Base-by-base conservation (phyloP, 2,329 filamentous ascomycete species). In the Penicillium sp. region DNA sequence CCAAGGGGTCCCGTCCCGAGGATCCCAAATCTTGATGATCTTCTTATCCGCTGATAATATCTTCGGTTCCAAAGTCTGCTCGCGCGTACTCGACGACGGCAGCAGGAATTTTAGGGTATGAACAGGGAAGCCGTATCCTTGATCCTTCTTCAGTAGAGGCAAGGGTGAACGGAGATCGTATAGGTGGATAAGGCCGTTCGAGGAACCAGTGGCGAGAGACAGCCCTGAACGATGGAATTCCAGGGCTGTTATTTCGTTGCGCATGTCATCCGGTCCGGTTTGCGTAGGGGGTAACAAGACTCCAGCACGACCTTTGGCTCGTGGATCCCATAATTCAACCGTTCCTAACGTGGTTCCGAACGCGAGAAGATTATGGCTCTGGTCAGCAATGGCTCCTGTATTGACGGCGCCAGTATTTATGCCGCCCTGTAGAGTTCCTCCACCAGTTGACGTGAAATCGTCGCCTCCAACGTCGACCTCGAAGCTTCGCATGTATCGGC, bases 11-110 rank as follows among this genome's bases (percentile, higher is more conserved):
- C 95, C 95, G 61, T 89, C 89, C 38, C 84, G 81, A 64, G 91
- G 88, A 70, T 97, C 92, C 92, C 94, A 99, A 50, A 99, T 88
- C 79, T 99, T 99, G 82, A 99, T 96, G 69, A 97, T 96, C 66
- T 92, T 88, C 79, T 96, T 97, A 78, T 99, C 96, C 7, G 93
- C 88, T 1, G 93, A 96, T 64, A 98, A 82, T 21, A 99, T 89
- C 78, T 97, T 97, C 5, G 84, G 83, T 44, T 88, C 84, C 50
- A 82, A 75, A 21, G 81, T 83, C 75, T 91, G 91, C 65, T 93
- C 90, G 51, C 91, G 88, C 0, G 90, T 91, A 13, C 86, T 84
- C 7, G 88, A 90, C 11, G 90, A 91, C 70, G 83, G 78, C 11
- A 83, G 81, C 47, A 90, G 81, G 75, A 88, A 90, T 63, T 85